phyloP scores from a whole-genome alignment of 495 filamentous ascomycete genomes.

The Neurospora sp. region DNA sequence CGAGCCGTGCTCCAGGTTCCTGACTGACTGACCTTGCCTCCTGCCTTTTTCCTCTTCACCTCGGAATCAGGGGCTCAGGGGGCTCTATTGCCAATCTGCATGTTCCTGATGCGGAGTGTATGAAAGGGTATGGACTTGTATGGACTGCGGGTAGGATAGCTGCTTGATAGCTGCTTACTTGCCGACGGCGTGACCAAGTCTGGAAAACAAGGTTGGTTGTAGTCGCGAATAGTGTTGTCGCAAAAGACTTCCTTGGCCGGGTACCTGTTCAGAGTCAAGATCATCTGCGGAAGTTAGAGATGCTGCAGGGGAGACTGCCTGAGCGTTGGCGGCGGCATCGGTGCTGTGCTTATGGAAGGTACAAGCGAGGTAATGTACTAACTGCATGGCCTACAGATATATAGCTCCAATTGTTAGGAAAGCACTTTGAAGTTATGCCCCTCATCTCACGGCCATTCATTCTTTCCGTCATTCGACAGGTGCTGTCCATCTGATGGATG shows the following conservation, averaged over 20 bases:
- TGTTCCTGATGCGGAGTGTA: background rate
- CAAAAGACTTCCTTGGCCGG: background rate
- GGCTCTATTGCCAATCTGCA: background rate
- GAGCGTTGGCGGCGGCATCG: background rate
- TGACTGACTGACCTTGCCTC: background rate
- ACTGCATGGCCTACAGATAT: background rate
- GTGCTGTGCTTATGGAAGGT: background rate
- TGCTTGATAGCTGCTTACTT: background rate
- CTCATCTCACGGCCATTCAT: background rate
- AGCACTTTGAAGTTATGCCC: background rate
- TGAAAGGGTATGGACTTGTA: background rate
- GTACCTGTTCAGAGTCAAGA: background rate
- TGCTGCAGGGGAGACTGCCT: background rate
- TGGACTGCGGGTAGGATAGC: background rate
- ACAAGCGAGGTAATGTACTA: background rate
- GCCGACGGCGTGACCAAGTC: background rate
- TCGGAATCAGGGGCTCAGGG: background rate
- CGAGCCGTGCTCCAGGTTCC: constrained; percentile 1
- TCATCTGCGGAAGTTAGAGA: background rate
- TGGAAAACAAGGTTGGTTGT: background rate
- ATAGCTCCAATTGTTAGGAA: background rate
- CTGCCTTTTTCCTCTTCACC: constrained; percentile 1
- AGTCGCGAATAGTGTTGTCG: background rate
- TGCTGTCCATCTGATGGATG: background rate
- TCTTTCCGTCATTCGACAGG: background rate